Evolutionary conservation across 441 rosid genomes (phyloP).

Genomic region (Eutrema salsugineum): DNA sequence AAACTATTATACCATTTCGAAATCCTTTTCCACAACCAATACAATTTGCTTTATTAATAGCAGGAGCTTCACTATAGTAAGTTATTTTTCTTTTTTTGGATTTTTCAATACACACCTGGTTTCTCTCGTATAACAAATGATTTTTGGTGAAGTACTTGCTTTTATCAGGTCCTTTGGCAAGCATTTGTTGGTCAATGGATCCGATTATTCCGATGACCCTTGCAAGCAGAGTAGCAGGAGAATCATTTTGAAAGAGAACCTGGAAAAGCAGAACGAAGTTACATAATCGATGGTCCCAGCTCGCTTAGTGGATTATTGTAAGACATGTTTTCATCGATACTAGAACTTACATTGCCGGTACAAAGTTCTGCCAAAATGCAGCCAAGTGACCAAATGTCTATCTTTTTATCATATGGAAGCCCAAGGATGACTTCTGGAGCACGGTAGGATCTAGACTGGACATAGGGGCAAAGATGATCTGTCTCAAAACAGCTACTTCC

Average conservation of each 20-base stretch:
- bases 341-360: conserved; percentile 86
- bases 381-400: conserved; percentile 96
- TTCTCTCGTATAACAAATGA: conserved; percentile 92
- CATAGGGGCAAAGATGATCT: conserved; percentile 95
- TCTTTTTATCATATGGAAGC: conserved; percentile 91
- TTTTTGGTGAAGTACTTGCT: conserved; percentile 87
- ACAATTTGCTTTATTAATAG: neutral
- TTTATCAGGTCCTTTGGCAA: conserved; percentile 87
- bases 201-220: conserved; percentile 90
- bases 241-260: conserved; percentile 99
- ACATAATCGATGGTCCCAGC: neutral
- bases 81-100: neutral
- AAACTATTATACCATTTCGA: neutral
- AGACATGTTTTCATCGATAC: neutral
- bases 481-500: conserved; percentile 99
- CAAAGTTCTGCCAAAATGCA: conserved; percentile 98
- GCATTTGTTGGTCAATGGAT: conserved; percentile 72
- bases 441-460: conserved; percentile 96
- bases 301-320: neutral
- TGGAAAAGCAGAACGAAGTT: conserved; percentile 20
- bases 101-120: conserved; percentile 56
- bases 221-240: conserved; percentile 89
- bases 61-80: neutral
- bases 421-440: conserved; percentile 98
- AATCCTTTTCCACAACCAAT: neutral